Conservation (phyloP, 2,329 filamentous ascomycete species). For the Dryadomyces sulphureus region DNA sequence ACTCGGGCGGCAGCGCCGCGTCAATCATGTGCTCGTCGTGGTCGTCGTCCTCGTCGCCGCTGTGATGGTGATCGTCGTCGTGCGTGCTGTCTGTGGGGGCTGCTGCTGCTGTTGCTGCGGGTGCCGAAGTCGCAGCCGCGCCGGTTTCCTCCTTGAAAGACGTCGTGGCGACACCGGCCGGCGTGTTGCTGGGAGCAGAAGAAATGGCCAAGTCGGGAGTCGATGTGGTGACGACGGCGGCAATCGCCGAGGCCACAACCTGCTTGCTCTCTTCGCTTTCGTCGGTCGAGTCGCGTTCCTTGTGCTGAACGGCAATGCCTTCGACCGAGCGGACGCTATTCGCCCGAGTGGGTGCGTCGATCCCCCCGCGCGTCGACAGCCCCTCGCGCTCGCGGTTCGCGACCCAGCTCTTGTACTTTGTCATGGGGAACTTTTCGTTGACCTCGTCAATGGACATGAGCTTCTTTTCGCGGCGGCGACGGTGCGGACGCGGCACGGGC, state of each 20-base stretch:
- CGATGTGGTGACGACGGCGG: not conserved
- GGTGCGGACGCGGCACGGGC: conserved; percentile 69
- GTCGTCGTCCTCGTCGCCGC: conserved; percentile 33
- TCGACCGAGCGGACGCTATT: conserved; percentile 57
- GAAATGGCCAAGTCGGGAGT: not conserved
- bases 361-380: conserved; percentile 69
- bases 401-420: conserved; percentile 94
- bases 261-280: conserved; percentile 13
- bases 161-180: conserved; percentile 8
- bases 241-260: not conserved
- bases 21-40: conserved; percentile 62
- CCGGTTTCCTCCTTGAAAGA: too few relatives aligned
- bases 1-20: conserved; percentile 65
- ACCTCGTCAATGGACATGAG: conserved; percentile 99
- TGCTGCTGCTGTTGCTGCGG: too few relatives aligned
- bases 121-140: too few relatives aligned
- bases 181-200: not conserved
- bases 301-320: conserved; percentile 30
- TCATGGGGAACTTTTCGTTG: conserved; percentile 89
- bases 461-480: conserved; percentile 89
- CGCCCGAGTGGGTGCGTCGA: conserved; percentile 59
- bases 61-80: conserved; percentile 26
- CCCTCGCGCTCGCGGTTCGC: conserved; percentile 70
- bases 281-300: conserved; percentile 30
- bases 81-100: too few relatives aligned